A percentile compares a stretch with the other conserved stretches of the same genome.
Evolutionary conservation across 257 asterid genomes (phyloP).

Genomic region (Solanum piurae): DNA sequence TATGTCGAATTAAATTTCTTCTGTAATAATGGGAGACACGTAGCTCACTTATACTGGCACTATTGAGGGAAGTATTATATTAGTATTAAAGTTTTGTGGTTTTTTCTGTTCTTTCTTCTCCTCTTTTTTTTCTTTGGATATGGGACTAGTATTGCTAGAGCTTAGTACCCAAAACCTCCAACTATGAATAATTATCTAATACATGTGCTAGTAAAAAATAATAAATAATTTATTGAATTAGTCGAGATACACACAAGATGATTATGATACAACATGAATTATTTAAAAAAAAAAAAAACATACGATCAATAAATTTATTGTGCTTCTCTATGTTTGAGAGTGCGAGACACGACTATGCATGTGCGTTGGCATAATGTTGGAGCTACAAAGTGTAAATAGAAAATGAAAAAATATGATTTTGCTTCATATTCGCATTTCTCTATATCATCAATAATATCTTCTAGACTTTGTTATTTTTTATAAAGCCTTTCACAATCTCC

Average conservation of each 20-base stretch:
- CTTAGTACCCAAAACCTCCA: background rate
- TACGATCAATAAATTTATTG: background rate
- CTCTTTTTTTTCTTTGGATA: background rate
- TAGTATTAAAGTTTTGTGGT: background rate
- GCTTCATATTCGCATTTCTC: background rate
- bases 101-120: background rate
- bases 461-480: background rate
- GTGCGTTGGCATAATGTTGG: no score
- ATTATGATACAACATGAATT: background rate
- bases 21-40: background rate
- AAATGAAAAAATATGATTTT: background rate
- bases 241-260: rapidly evolving
- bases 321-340: background rate
- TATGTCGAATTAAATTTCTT: background rate
- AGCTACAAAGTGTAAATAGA: no score
- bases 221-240: no score
- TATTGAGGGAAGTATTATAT: background rate
- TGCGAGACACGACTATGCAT: background rate
- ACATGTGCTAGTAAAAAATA: no score
- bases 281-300: rapidly evolving
- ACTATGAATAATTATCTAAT: background rate
- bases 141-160: background rate
- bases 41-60: background rate
- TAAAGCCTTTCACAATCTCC: background rate
- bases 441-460: background rate